Conservation (phyloP, 73 alveolate genomes). For the Stentor roeselii region DNA sequence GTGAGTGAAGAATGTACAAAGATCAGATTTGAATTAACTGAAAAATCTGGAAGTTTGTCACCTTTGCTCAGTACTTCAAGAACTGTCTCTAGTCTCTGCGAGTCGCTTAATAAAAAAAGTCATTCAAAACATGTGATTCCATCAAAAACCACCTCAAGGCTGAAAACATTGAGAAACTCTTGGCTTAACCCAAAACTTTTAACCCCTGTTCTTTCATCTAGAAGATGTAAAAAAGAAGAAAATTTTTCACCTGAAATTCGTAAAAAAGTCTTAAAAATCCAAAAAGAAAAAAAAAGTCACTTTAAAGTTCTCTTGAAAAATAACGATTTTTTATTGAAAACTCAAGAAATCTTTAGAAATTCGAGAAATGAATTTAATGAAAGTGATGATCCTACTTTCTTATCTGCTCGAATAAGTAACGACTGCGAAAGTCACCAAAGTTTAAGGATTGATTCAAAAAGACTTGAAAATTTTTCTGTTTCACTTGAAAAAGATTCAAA, state of each 20-base stretch:
- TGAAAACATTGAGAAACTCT: too few relatives aligned
- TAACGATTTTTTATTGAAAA: too few relatives aligned
- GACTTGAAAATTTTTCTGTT: background rate
- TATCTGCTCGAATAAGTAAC: background rate
- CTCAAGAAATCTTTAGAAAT: background rate
- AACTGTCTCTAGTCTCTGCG: too few relatives aligned
- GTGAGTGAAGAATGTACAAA: too few relatives aligned
- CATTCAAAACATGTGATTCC: too few relatives aligned
- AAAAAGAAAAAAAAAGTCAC: background rate
- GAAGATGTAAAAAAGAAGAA: background rate
- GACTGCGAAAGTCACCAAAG: background rate
- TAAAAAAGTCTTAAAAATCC: background rate
- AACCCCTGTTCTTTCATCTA: background rate
- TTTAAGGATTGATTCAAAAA: background rate
- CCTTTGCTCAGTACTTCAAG: too few relatives aligned
- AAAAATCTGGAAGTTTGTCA: too few relatives aligned
- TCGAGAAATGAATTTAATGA: background rate
- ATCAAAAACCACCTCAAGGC: too few relatives aligned
- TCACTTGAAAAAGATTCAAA: too few relatives aligned
- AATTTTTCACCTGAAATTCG: background rate
- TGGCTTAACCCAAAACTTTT: background rate
- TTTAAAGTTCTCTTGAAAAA: too few relatives aligned
- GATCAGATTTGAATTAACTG: too few relatives aligned
- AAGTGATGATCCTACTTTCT: background rate
- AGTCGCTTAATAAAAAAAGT: too few relatives aligned